Evolutionary conservation across 306 rosid species (phyloP).

Genomic region (Quercus agrifolia): DNA sequence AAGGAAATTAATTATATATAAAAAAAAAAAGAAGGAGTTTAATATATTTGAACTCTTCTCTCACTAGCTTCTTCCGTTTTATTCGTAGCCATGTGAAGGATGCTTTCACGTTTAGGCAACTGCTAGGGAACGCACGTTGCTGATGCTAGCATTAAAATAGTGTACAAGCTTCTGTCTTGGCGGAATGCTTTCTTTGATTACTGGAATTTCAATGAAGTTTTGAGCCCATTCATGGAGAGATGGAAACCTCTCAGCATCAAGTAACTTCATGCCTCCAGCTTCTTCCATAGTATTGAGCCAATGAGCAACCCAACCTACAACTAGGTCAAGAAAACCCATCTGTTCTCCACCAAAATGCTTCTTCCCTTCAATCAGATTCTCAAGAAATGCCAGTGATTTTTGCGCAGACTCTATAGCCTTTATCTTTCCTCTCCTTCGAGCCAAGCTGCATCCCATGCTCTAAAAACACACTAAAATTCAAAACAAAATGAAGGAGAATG

Average conservation of each 20-base stretch:
- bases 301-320: slow-evolving; percentile 22
- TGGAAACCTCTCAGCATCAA: slow-evolving; percentile 35
- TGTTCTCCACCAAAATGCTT: slow-evolving; percentile 40
- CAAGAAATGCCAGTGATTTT: slow-evolving; percentile 38
- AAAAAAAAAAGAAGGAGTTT: too few relatives aligned
- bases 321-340: slow-evolving; percentile 34
- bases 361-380: slow-evolving; percentile 53
- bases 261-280: slow-evolving; percentile 28
- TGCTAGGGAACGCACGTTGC: slow-evolving; percentile 32
- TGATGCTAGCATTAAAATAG: slow-evolving; percentile 23
- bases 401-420: slow-evolving; percentile 38
- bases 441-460: slow-evolving; percentile 39
- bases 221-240: slow-evolving; percentile 34
- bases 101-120: slow-evolving; percentile 12
- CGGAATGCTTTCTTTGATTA: slow-evolving; percentile 41
- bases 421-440: slow-evolving; percentile 38
- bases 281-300: slow-evolving; percentile 35
- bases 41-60: too few relatives aligned
- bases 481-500: background rate
- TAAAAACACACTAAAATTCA: slow-evolving; percentile 24
- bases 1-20: too few relatives aligned
- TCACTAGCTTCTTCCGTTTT: background rate
- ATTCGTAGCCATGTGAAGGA: background rate
- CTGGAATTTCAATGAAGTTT: slow-evolving; percentile 24
- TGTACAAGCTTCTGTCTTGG: slow-evolving; percentile 24